Conservation (phyloP, 2,329 filamentous ascomycete genomes). For the Akanthomyces dipterigenus region DNA sequence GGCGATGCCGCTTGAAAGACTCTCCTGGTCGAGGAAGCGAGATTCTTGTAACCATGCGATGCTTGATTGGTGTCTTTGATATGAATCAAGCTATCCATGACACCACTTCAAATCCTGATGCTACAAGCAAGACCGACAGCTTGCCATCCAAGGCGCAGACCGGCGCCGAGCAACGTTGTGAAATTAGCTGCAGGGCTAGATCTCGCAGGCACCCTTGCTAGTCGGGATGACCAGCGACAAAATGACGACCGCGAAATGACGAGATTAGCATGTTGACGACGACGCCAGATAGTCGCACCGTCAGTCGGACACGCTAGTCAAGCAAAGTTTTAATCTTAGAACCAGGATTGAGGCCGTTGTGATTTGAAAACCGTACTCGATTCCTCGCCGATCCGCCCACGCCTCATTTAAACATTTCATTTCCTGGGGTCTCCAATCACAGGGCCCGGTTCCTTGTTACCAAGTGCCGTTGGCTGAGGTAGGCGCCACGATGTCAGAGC, state of each 20-base stretch:
- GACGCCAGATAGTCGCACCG: not conserved
- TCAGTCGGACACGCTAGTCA: not conserved
- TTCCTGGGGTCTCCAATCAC: conserved; percentile 6
- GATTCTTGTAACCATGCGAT: not conserved
- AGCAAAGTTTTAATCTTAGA: not conserved
- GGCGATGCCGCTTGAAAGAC: not conserved
- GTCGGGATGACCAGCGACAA: not conserved
- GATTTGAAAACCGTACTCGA: not conserved
- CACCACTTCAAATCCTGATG: not conserved
- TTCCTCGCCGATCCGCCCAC: conserved; percentile 6
- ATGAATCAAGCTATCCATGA: not conserved
- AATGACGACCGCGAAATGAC: not conserved
- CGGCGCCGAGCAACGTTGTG: conserved; percentile 1
- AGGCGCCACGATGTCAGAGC: not conserved
- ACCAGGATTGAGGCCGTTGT: not conserved
- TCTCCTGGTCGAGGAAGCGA: not conserved
- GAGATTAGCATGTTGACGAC: not conserved
- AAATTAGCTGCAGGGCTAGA: conserved; percentile 7
- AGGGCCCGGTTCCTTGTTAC: not conserved
- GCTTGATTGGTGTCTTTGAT: not conserved
- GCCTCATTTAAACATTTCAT: conserved; percentile 7
- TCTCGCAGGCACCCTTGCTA: conserved; percentile 1
- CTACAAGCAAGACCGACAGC: not conserved
- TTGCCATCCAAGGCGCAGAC: not conserved
- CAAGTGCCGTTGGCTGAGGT: not conserved